phyloP scores from a whole-genome alignment of 1,284 basidiomycete genomes.

The Neolentinus lepideus region DNA sequence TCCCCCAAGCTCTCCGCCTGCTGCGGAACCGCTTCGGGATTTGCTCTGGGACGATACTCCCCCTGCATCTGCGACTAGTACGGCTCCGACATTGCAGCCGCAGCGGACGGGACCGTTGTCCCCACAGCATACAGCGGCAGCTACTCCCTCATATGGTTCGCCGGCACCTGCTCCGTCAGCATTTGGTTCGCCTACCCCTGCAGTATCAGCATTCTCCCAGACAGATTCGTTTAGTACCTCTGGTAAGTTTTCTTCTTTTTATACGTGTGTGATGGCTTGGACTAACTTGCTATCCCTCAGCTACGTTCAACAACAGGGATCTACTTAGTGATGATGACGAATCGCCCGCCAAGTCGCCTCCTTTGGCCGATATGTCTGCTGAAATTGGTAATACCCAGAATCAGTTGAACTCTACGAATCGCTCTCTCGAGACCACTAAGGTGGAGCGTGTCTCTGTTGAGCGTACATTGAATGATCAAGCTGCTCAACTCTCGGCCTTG shows the following conservation, averaged over 20 bases:
- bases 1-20: constrained; percentile 24
- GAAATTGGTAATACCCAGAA: constrained; percentile 86
- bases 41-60: constrained; percentile 63
- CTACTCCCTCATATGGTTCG: constrained; percentile 16
- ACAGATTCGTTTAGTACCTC: constrained; percentile 12
- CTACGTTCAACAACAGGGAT: constrained; percentile 28
- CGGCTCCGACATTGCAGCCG: constrained; percentile 14
- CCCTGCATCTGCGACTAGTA: constrained; percentile 35
- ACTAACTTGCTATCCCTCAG: background rate
- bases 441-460: constrained; percentile 53
- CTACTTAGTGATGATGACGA: constrained; percentile 75
- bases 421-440: constrained; percentile 55
- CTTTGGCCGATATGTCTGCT: constrained; percentile 62
- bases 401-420: constrained; percentile 76
- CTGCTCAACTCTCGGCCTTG: constrained; percentile 62
- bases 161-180: constrained; percentile 26
- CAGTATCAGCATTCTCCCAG: constrained; percentile 1
- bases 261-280: constrained; percentile 3
- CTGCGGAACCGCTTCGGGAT: constrained; percentile 32
- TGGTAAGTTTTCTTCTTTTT: constrained; percentile 17
- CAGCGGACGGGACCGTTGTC: constrained; percentile 14
- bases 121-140: constrained; percentile 17
- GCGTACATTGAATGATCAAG: constrained; percentile 52
- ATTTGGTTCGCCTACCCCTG: constrained; percentile 24
- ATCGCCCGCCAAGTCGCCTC: constrained; percentile 34